These are phyloP conservation scores for Clarireedia monteithiana DNA, from an alignment of 2,329 filamentous ascomycete species.

Conservation along the genomic window DNA sequence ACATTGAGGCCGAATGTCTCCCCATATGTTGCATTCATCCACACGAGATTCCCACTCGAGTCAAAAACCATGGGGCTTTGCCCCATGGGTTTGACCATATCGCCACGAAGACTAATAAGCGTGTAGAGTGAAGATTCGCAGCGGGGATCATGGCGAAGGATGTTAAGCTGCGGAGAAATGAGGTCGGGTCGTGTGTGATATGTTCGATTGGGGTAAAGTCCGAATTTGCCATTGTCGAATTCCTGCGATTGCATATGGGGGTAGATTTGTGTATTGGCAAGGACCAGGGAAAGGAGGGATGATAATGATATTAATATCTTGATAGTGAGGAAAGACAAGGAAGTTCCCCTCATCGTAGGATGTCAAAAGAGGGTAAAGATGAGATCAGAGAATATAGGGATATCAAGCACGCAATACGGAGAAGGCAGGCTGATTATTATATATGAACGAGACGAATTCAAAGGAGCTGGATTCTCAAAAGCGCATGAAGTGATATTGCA, in stretches of 20 bases:
- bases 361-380: not conserved
- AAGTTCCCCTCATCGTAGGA: not conserved
- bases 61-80: slow-evolving; percentile 17
- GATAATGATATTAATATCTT: not conserved
- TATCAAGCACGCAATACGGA: not conserved
- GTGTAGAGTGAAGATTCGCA: slow-evolving; percentile 13
- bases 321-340: not conserved
- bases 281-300: not conserved
- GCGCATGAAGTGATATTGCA: no score
- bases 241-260: slow-evolving; percentile 9
- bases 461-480: no score
- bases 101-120: slow-evolving; percentile 12
- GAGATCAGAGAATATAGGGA: not conserved
- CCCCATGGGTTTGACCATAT: slow-evolving; percentile 8
- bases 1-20: slow-evolving; percentile 12
- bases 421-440: not conserved
- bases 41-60: slow-evolving; percentile 11
- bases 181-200: slow-evolving; percentile 28
- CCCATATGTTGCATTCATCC: slow-evolving; percentile 14
- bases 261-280: not conserved
- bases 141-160: slow-evolving; percentile 4
- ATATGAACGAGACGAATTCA: no score
- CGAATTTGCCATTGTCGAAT: slow-evolving; percentile 30
- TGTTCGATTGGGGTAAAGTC: slow-evolving; percentile 30
- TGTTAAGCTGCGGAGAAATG: slow-evolving; percentile 12